These are phyloP conservation scores for Bondarzewia mesenterica DNA, from an alignment of 1,284 basidiomycete genomes.

Conservation along the genomic window DNA sequence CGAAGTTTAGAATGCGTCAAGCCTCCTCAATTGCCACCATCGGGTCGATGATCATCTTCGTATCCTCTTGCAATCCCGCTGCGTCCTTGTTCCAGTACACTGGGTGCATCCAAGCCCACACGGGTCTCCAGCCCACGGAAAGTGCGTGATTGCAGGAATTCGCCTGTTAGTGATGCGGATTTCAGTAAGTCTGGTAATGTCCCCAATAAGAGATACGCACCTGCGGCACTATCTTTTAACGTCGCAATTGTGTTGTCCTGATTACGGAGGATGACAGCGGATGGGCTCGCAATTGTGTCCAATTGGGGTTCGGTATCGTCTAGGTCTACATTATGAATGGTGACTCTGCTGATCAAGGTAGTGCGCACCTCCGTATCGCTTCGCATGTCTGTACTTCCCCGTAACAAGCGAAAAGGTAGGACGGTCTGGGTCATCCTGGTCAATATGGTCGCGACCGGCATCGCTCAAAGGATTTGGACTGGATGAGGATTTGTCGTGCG, in stretches of 20 bases:
- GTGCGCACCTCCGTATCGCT: constrained; percentile 47
- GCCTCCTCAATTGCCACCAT: background rate
- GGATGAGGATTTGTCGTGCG: constrained; percentile 4
- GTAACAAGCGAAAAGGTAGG: constrained; percentile 85
- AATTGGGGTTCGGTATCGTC: constrained; percentile 9
- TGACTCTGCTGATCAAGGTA: background rate
- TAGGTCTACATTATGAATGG: constrained; percentile 3
- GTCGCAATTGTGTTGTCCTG: constrained; percentile 51
- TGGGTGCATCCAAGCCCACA: constrained; percentile 74
- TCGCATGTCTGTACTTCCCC: constrained; percentile 78
- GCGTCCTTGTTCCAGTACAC: constrained; percentile 80
- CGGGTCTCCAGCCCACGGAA: constrained; percentile 84
- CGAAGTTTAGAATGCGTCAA: background rate
- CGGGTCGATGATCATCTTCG: constrained; percentile 35
- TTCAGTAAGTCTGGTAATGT: no score
- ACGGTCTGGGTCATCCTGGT: constrained; percentile 33
- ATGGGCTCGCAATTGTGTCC: constrained; percentile 15
- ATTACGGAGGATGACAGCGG: constrained; percentile 51
- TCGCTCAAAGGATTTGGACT: background rate
- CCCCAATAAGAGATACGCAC: no score
- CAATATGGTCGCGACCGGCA: constrained; percentile 4
- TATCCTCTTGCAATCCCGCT: constrained; percentile 90
- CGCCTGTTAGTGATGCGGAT: no score
- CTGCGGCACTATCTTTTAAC: constrained; percentile 63
- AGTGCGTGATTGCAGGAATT: constrained; percentile 61